phyloP scores from a whole-genome alignment of 495 filamentous ascomycete species.

The Jackrogersella minutella region DNA sequence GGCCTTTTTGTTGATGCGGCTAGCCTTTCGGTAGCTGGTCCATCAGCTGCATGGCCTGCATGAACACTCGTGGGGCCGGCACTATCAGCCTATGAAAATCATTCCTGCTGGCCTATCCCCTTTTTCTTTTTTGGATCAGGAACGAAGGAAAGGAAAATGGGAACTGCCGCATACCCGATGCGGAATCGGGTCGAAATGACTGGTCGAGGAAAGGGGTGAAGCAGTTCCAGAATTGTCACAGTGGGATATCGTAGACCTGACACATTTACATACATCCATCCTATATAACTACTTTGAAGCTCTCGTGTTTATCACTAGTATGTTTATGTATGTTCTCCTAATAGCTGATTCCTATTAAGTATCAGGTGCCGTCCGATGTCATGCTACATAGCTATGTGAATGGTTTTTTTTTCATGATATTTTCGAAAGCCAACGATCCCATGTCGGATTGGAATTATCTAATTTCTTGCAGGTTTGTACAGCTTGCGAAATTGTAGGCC shows the following conservation, averaged over 20 bases:
- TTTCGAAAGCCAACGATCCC: not conserved
- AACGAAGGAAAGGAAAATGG: constrained; percentile 28
- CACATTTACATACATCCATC: not conserved
- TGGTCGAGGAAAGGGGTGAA: constrained; percentile 30
- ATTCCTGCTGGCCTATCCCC: not conserved
- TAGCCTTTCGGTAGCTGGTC: constrained; percentile 27
- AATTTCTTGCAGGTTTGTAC: not conserved
- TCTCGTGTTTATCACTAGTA: no score
- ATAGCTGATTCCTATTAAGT: not conserved
- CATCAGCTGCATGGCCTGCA: constrained; percentile 33
- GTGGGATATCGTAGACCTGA: constrained; percentile 18
- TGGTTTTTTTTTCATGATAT: not conserved
- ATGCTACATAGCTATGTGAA: constrained; percentile 1
- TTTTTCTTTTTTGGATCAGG: constrained; percentile 35
- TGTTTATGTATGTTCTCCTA: constrained; percentile 7
- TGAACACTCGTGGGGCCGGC: constrained; percentile 34
- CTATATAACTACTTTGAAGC: constrained; percentile 1
- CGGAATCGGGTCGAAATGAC: constrained; percentile 25
- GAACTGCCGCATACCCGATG: constrained; percentile 24
- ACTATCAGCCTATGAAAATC: constrained; percentile 27
- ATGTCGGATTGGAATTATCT: not conserved
- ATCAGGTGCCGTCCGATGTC: not conserved
- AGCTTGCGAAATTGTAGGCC: not conserved
- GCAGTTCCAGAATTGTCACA: constrained; percentile 5
- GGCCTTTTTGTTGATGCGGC: constrained; percentile 27